These are phyloP conservation scores for Fusarium devonianum DNA, from an alignment of 2,329 filamentous ascomycete species.

Conservation along the genomic window DNA sequence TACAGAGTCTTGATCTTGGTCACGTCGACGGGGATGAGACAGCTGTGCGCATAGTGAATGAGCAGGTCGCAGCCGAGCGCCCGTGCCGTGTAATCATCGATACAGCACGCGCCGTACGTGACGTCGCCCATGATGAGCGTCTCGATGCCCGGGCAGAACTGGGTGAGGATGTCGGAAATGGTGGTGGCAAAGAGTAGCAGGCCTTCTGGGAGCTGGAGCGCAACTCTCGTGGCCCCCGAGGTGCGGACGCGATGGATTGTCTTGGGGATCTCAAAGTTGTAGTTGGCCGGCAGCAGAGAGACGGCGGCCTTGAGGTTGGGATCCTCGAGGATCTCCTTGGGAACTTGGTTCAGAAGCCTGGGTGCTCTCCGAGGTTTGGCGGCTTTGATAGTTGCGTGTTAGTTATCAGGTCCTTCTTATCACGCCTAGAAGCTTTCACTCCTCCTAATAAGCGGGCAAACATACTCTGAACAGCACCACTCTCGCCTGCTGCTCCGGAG, in stretches of 20 bases:
- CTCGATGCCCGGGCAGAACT: conserved; percentile 90
- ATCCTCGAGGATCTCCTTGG: conserved; percentile 84
- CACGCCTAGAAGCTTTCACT: neutral
- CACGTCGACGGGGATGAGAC: conserved; percentile 93
- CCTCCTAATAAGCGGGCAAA: conserved; percentile 15
- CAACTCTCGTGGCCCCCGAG: conserved; percentile 79
- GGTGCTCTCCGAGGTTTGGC: conserved; percentile 75
- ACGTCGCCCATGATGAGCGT: conserved; percentile 99
- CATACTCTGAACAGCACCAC: conserved; percentile 60
- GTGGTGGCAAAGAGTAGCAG: conserved; percentile 95
- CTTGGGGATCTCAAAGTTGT: conserved; percentile 98
- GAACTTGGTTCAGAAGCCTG: conserved; percentile 89
- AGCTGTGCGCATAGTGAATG: conserved; percentile 97
- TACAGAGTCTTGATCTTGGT: conserved; percentile 98
- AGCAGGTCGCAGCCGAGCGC: conserved; percentile 93
- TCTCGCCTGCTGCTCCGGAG: conserved; percentile 37
- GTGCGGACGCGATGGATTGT: conserved; percentile 93
- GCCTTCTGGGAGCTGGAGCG: conserved; percentile 97
- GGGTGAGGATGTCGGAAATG: conserved; percentile 92
- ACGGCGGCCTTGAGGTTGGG: conserved; percentile 87
- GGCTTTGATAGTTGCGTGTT: conserved; percentile 55
- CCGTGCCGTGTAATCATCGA: conserved; percentile 96
- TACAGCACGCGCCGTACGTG: conserved; percentile 97
- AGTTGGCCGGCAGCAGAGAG: conserved; percentile 87
- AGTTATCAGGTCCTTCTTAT: conserved; percentile 9